Conservation (phyloP, 2,329 filamentous ascomycete genomes). For the Juglanconis oblonga region DNA sequence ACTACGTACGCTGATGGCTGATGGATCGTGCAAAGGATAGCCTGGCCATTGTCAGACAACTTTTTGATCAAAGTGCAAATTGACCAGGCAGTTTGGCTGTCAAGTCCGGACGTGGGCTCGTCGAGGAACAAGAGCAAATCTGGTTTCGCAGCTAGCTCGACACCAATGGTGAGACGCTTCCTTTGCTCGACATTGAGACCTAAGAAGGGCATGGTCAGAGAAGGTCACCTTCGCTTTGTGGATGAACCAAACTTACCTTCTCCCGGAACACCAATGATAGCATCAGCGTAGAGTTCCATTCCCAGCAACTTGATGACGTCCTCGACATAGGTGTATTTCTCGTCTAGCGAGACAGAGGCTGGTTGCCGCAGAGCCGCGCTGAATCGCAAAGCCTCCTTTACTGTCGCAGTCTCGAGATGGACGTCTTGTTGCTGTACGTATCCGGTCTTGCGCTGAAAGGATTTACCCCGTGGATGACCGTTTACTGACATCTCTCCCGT, state of each 20-base stretch:
- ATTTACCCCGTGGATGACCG: conserved; percentile 49
- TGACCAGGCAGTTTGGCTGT: conserved; percentile 57
- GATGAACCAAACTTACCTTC: background rate
- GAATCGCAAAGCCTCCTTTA: conserved; percentile 66
- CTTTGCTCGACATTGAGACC: conserved; percentile 48
- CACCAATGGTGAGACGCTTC: conserved; percentile 68
- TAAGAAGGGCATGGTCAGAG: conserved; percentile 26
- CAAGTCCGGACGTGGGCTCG: conserved; percentile 58
- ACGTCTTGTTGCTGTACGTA: conserved; percentile 63
- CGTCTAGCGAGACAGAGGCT: conserved; percentile 56
- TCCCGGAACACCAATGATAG: conserved; percentile 37
- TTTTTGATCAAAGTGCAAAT: conserved; percentile 61
- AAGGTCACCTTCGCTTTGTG: background rate
- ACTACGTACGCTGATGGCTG: conserved; percentile 45
- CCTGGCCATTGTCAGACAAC: conserved; percentile 57
- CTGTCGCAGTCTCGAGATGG: no score
- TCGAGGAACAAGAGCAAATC: conserved; percentile 56
- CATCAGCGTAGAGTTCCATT: conserved; percentile 45
- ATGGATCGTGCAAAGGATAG: conserved; percentile 59
- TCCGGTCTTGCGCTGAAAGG: conserved; percentile 63
- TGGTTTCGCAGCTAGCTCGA: conserved; percentile 54
- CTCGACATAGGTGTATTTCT: conserved; percentile 74
- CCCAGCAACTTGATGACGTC: conserved; percentile 68
- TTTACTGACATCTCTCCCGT: conserved; percentile 67
- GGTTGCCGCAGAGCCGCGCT: conserved; percentile 72